Base-by-base conservation (phyloP, 2,329 filamentous ascomycete genomes). In the Chalara sp. region DNA sequence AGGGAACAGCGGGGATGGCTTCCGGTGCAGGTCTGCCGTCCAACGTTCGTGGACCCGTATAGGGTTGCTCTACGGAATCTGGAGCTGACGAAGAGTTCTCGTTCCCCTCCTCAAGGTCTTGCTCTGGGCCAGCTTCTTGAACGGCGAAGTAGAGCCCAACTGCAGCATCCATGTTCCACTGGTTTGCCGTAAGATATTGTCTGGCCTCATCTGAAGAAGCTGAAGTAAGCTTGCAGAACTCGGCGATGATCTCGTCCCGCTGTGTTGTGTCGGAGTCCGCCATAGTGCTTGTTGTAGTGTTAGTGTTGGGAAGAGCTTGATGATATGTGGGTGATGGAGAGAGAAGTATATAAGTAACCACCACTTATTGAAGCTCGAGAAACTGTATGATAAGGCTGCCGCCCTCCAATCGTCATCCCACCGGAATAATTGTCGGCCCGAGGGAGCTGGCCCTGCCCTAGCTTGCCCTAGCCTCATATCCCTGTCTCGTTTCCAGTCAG, bases 161-260 rank as follows among this genome's bases (percentile, higher is more conserved):
- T 12, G 85, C 85, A 7, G 74, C 70, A 57, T 78, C 73, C 42
- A 88, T 69, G 61, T 89, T 78, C 84, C 86, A 89, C 56, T 77
- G 70, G 61, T 78, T 82, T 35, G 77, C 76, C 28, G 74, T 72
- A 6, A 92, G 80, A 58, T 86, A 86, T 54, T 84, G 75, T 50
- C 74, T 74, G 44, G 86, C 86, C 86, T 90, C 79, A 62, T 76
- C 70, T 50, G 73, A 66, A 32, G 74, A 63, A 32, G 72, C 71
- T 28, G 75, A 73, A n/a, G 80, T 83, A 61, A 84, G 70, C 49
- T 69, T 70, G 60, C 73, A 73, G 65, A 84, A 81, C 63, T 79
- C 72, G 61, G 71, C 72, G 57, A 76, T 68, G 45, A 73, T 62
- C 42, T 68, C 66, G 51, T 77, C 72, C 48, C 72, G 72, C 50